These are phyloP conservation scores for Mycena crocata DNA, from an alignment of 768 basidiomycete species.

Conservation along the genomic window DNA sequence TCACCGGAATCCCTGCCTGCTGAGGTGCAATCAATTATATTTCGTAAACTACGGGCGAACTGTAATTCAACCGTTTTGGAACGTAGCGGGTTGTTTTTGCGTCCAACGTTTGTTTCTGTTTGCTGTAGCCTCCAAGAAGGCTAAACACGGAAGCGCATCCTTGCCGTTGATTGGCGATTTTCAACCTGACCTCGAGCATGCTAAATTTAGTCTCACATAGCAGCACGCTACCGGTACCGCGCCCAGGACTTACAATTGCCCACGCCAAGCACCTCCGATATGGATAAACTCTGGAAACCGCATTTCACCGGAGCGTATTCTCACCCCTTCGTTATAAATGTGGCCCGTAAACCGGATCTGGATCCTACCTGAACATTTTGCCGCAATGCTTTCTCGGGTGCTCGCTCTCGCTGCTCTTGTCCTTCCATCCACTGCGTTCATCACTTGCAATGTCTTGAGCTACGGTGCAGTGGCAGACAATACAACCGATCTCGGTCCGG, in stretches of 20 bases:
- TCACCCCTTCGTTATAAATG: background rate
- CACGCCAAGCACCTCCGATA: background rate
- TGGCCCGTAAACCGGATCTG: background rate
- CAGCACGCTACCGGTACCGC: no score
- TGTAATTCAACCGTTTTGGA: no score
- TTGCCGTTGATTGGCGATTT: no score
- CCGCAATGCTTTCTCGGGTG: background rate
- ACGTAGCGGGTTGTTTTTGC: no score
- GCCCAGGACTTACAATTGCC: no score
- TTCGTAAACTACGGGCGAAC: no score
- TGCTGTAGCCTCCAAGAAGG: no score
- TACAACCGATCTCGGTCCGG: constrained; percentile 39
- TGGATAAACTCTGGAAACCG: background rate
- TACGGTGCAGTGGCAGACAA: constrained; percentile 32
- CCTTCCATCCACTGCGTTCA: constrained; percentile 20
- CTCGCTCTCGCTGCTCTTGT: constrained; percentile 11
- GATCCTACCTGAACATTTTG: background rate
- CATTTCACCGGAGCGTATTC: background rate
- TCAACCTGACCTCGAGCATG: no score
- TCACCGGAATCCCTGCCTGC: constrained; percentile 30
- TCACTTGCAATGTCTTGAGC: constrained; percentile 38
- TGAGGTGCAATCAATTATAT: constrained; percentile 2
- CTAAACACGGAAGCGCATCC: no score
- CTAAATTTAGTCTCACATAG: no score
- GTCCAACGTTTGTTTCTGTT: no score